Percentiles rank a stretch among this genome's conserved stretches.
Conservation (phyloP, 257 asterid species). For the Solanum tacnaense region DNA sequence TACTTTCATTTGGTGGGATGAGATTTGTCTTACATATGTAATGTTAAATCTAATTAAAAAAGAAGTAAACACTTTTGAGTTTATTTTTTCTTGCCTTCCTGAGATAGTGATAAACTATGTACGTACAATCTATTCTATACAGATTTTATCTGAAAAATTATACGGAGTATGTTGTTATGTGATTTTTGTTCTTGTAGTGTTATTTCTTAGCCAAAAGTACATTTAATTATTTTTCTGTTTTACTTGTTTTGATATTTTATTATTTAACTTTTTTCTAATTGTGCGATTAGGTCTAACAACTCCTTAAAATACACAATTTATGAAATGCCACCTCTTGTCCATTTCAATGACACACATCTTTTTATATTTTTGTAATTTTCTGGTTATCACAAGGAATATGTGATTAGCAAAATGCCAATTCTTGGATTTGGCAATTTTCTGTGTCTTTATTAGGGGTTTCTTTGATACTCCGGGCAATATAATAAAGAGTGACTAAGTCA, state of each 20-base stretch:
- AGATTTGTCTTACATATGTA: not conserved
- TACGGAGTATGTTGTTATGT: not conserved
- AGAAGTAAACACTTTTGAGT: not conserved
- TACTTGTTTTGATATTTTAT: not conserved
- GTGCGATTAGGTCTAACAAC: not conserved
- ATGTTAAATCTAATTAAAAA: not conserved
- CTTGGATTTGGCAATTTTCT: not conserved
- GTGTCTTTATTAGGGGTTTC: not conserved
- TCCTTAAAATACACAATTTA: not conserved
- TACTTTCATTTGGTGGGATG: not conserved
- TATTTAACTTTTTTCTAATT: not conserved
- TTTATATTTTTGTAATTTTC: not conserved
- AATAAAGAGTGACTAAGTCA: not conserved
- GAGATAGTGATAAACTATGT: not conserved
- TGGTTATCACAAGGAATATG: not conserved
- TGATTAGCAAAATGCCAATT: not conserved
- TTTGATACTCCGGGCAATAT: not conserved
- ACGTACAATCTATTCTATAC: not conserved
- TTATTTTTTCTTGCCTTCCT: not conserved
- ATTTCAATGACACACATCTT: not conserved
- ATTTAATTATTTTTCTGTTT: not conserved
- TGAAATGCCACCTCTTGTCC: not conserved
- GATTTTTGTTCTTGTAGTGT: not conserved
- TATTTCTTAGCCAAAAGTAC: not conserved
- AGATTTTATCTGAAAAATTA: fast-evolving